phyloP scores from a whole-genome alignment of 257 asterid genomes.

The Plectranthus barbatus region DNA sequence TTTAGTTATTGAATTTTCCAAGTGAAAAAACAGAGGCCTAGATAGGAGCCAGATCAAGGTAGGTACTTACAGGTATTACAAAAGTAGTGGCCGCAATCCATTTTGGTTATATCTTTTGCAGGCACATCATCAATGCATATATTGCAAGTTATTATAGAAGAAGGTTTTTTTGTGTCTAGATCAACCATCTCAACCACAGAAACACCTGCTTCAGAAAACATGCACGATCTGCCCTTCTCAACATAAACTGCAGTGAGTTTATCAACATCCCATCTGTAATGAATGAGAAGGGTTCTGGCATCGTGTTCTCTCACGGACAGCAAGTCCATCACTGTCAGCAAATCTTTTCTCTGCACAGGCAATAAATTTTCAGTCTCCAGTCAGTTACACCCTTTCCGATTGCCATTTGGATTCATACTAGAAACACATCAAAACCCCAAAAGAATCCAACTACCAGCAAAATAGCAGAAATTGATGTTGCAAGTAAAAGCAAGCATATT shows the following conservation, averaged over 20 bases:
- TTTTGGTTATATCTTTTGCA: constrained; percentile 44
- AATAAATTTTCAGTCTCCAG: constrained; percentile 7
- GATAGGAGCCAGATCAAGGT: no score
- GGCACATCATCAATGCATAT: constrained; percentile 77
- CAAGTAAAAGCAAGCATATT: neutral
- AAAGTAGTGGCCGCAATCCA: constrained; percentile 96
- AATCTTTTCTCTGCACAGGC: constrained; percentile 62
- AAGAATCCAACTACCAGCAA: neutral
- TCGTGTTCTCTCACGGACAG: constrained; percentile 80
- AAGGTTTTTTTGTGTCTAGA: constrained; percentile 29
- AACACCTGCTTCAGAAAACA: constrained; percentile 87
- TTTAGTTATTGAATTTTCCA: neutral
- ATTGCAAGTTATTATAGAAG: constrained; percentile 41
- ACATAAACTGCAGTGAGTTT: constrained; percentile 59
- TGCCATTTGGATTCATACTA: neutral
- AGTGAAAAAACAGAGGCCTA: neutral
- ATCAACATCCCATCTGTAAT: no score
- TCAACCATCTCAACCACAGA: constrained; percentile 32
- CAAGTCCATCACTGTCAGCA: constrained; percentile 82
- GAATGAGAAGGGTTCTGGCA: constrained; percentile 91
- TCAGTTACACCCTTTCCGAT: neutral
- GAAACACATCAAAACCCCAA: neutral
- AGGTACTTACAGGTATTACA: constrained; percentile 76
- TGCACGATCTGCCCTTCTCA: constrained; percentile 65
- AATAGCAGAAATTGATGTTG: neutral